phyloP scores from a whole-genome alignment of 176 grass and related monocot genomes.

The Carex scoparia region DNA sequence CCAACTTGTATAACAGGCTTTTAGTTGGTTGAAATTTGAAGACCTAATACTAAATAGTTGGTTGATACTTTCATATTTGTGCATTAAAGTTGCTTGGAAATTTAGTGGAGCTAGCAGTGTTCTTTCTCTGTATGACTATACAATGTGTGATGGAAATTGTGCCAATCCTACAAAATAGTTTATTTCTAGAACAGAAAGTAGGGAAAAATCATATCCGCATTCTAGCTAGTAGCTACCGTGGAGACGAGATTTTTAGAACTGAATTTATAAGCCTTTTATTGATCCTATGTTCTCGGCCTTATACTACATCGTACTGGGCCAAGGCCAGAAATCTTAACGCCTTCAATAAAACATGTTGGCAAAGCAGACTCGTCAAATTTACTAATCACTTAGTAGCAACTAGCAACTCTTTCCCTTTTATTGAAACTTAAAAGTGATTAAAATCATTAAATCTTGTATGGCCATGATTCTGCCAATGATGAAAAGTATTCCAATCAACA shows the following conservation, averaged over 20 bases:
- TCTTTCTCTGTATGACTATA: not conserved
- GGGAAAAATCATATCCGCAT: too few relatives aligned
- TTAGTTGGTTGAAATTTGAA: conserved; percentile 17
- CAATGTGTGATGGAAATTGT: too few relatives aligned
- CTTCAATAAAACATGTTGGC: not conserved
- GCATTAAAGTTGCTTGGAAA: not conserved
- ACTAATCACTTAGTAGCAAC: not conserved
- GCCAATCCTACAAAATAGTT: not conserved
- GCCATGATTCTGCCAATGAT: not conserved
- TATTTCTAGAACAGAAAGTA: not conserved
- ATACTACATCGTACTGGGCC: not conserved
- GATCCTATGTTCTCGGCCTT: not conserved
- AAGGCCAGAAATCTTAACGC: not conserved
- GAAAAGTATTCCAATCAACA: not conserved
- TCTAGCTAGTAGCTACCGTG: too few relatives aligned
- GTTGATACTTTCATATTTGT: not conserved
- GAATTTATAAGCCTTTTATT: not conserved
- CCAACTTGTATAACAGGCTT: conserved; percentile 9
- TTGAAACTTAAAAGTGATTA: not conserved
- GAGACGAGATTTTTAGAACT: too few relatives aligned
- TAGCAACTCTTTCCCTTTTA: not conserved
- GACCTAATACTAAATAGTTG: not conserved
- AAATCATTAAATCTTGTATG: not conserved
- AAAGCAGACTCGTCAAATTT: too few relatives aligned
- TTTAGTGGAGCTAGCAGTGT: not conserved